Evolutionary conservation across 768 basidiomycete genomes (phyloP), one percentile per base, ranked within the genome.

Genomic region (Phlegmacium glaucopus): DNA sequence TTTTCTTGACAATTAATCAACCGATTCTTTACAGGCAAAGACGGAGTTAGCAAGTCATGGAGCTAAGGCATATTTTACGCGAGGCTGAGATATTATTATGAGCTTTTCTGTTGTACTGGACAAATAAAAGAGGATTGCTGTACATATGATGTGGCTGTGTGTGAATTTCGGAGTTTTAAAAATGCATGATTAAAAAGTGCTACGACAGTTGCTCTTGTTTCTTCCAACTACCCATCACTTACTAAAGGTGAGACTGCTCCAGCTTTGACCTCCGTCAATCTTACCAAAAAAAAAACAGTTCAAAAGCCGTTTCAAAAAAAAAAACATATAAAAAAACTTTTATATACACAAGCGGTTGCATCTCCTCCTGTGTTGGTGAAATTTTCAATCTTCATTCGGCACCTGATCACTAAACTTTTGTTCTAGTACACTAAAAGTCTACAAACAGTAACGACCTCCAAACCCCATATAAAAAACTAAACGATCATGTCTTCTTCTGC

Each of bases 361-460:
- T 84, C 79, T 64, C 65, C 77, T 72, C 72, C 78, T 84, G 61
- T 85, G 82, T 83, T 60, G 53, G 79, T 73, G 49, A 41, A 48
- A 34, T 53, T 42, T 55, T 45, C 44, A 47, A 7, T 53, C 28
- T 48, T 51, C 49, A 47, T 47, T 22, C 22, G 22, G 22, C 22
- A 22, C 22, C 22, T 22, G 5, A 27, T 56, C 40, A 34, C 37
- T 50, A 47, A 42, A 51, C 49, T 54, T 53, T 59, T 49, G 42
- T 47, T 42, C 44, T 51, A 45, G 42, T 58, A 83, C 79, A 83
- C 74, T 85, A 87, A 88, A 90, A 87, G 79, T 76, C 71, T 77
- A 84, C 79, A 83, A 88, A 88, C 87, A 91, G 88, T 91, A 91
- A 91, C 88, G 88, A 91, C 85, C 79, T 58, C 72, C 63, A 71